Conservation (phyloP, 179 eudicot genomes). For the Nepenthes alata region DNA sequence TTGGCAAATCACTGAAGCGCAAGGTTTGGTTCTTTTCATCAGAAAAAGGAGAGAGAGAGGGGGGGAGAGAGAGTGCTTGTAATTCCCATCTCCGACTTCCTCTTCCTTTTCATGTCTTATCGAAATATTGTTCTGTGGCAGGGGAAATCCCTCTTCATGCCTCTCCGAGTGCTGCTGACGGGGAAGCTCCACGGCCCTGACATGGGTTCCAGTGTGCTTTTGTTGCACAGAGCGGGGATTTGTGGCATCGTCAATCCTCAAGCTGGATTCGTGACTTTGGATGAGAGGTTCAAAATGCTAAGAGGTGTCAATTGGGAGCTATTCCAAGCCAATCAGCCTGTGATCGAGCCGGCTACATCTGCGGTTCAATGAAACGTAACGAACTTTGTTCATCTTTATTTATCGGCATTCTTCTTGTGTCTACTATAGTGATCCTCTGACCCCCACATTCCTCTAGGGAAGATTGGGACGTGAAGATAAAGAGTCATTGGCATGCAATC, state of each 20-base stretch:
- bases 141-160: conserved; percentile 98
- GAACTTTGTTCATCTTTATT: neutral
- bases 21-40: conserved; percentile 37
- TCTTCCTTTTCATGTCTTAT: conserved; percentile 2
- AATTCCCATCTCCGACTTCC: neutral
- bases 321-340: conserved; percentile 22
- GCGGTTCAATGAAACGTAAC: conserved; percentile 16
- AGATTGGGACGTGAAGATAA: too few relatives aligned
- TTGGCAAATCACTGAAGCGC: conserved; percentile 83
- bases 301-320: conserved; percentile 61
- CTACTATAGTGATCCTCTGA: too few relatives aligned
- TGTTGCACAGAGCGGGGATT: conserved; percentile 51
- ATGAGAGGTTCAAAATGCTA: conserved; percentile 58
- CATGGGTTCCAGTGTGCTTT: conserved; percentile 53
- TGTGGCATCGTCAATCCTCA: conserved; percentile 39
- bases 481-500: too few relatives aligned
- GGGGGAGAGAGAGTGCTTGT: too few relatives aligned
- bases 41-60: neutral
- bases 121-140: conserved; percentile 15
- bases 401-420: neutral
- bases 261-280: conserved; percentile 46
- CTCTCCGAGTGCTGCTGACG: conserved; percentile 76
- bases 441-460: too few relatives aligned
- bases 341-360: conserved; percentile 21
- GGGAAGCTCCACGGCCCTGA: conserved; percentile 98